Conservation (phyloP, 768 basidiomycete genomes). For the Chalciporus chontae region DNA sequence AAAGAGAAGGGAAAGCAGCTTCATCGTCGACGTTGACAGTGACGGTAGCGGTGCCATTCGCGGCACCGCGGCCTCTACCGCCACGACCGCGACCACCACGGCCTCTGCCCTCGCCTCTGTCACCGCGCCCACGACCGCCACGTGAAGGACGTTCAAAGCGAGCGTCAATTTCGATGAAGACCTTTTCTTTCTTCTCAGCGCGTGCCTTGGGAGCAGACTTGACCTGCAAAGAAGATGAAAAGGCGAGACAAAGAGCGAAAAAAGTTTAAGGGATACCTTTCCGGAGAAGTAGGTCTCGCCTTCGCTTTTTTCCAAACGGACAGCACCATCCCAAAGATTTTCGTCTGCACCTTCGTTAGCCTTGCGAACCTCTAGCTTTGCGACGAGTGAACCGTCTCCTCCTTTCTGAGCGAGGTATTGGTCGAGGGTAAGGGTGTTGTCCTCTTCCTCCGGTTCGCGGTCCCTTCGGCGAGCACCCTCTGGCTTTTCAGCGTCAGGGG, state of each 20-base stretch:
- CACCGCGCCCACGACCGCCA: conserved; percentile 50
- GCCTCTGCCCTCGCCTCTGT: conserved; percentile 48
- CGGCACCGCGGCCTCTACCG: conserved; percentile 42
- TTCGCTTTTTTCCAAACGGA: conserved; percentile 61
- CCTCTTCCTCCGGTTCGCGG: conserved; percentile 77
- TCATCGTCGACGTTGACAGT: conserved; percentile 76
- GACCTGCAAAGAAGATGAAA: conserved; percentile 40
- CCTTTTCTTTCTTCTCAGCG: conserved; percentile 85
- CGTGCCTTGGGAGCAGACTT: conserved; percentile 64
- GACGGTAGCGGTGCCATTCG: conserved; percentile 35
- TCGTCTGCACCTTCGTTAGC: conserved; percentile 79
- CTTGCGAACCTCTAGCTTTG: conserved; percentile 74
- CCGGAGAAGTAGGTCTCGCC: conserved; percentile 80
- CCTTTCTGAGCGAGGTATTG: conserved; percentile 86
- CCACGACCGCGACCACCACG: conserved; percentile 43
- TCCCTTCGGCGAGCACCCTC: conserved; percentile 44
- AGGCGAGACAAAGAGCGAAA: background rate
- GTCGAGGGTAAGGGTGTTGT: conserved; percentile 91
- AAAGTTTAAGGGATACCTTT: conserved; percentile 58
- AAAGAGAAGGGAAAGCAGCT: conserved; percentile 85
- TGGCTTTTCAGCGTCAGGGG: conserved; percentile 35
- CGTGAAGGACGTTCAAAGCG: conserved; percentile 82
- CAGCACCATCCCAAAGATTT: conserved; percentile 66
- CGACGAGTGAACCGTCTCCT: conserved; percentile 50
- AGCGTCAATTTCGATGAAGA: conserved; percentile 88